Evolutionary conservation across 208 protist genomes (phyloP).

Genomic region (Phytomonas francai): DNA sequence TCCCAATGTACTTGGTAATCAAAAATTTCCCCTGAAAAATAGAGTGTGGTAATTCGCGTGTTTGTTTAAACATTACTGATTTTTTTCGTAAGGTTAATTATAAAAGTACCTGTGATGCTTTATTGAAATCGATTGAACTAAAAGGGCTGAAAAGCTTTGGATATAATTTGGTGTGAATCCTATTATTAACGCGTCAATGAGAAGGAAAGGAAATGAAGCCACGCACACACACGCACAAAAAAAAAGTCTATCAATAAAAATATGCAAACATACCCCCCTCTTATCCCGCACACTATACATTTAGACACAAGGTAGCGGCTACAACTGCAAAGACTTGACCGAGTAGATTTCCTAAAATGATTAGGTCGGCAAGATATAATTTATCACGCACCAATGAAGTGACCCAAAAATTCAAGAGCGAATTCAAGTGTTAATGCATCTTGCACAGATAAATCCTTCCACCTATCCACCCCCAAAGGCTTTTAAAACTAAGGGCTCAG

Average conservation of each 20-base stretch:
- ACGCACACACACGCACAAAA: no score
- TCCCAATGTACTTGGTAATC: slow-evolving; percentile 84
- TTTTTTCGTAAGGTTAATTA: neutral
- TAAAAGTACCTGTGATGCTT: neutral
- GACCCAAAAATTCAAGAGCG: neutral
- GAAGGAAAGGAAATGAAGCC: slow-evolving; percentile 17
- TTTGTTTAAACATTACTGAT: neutral
- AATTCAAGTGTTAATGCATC: neutral
- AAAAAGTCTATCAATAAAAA: neutral
- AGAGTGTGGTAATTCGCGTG: neutral
- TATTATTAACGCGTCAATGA: slow-evolving; percentile 13
- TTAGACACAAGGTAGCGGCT: neutral
- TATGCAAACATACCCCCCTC: neutral
- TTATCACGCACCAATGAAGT: neutral
- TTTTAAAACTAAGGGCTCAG: slow-evolving; percentile 2
- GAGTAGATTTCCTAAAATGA: neutral
- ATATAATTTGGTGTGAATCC: slow-evolving; percentile 2
- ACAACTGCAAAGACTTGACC: neutral
- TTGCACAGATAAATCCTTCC: neutral
- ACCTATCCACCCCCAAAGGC: neutral
- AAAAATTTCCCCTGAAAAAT: slow-evolving; percentile 69
- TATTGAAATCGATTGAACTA: neutral
- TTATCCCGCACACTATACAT: no score
- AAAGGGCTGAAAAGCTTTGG: neutral
- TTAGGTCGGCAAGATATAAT: slow-evolving; percentile 2